A percentile compares a stretch with the other conserved stretches of the same genome.
These are phyloP conservation scores for Rhododendron vialii DNA, from an alignment of 148 eudicot genomes.

Conservation along the genomic window DNA sequence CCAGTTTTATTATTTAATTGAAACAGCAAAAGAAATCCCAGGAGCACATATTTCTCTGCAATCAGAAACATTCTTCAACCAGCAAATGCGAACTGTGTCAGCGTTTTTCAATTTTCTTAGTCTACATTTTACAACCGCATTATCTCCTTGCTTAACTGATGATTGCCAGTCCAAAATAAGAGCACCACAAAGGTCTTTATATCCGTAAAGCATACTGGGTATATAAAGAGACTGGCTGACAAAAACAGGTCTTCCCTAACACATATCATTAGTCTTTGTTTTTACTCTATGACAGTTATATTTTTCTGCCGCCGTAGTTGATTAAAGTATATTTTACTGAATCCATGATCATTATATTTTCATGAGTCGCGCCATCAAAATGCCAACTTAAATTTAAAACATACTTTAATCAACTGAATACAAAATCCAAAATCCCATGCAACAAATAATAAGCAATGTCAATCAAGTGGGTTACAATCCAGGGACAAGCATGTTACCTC, in stretches of 20 bases:
- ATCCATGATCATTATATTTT: neutral
- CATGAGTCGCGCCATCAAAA: neutral
- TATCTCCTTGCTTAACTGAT: neutral
- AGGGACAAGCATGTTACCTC: conserved; percentile 40
- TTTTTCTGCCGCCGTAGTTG: neutral
- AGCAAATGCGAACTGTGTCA: neutral
- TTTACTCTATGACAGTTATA: neutral
- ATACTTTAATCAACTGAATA: neutral
- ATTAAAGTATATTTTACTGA: neutral
- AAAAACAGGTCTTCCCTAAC: neutral
- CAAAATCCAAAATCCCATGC: neutral
- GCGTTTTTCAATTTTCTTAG: neutral
- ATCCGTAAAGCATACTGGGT: neutral
- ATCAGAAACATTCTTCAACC: neutral
- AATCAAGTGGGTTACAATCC: neutral
- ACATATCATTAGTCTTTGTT: neutral
- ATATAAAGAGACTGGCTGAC: neutral
- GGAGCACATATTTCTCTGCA: neutral
- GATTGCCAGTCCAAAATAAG: neutral
- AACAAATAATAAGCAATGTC: neutral
- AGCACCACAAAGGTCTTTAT: neutral
- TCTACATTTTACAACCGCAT: neutral
- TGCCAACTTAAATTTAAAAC: neutral
- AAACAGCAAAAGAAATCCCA: neutral
- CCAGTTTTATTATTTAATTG: neutral